Base-by-base conservation (phyloP, 768 basidiomycete species). In the Mycena vulgaris region DNA sequence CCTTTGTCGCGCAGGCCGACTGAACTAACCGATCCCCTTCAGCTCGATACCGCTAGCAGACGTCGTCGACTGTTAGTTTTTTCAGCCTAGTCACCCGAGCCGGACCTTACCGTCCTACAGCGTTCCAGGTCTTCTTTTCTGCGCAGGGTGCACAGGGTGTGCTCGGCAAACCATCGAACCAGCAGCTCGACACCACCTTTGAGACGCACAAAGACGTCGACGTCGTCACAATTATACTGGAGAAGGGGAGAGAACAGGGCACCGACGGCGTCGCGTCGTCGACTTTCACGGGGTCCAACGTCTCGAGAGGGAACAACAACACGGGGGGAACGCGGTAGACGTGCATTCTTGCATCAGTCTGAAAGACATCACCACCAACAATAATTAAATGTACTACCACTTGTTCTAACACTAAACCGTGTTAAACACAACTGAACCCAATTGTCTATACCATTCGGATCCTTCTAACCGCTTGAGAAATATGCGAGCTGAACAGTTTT, bases 101-200 rank as follows among this genome's bases (percentile, higher is more conserved):
- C 31, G 51, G 47, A 23, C 3, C 27, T 62, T 27, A 55, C 57
- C 72, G 39, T 42, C 39, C 23, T 37, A 3, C 71, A 94, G 94
- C 93, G 4, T 96, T 93, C 83, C 75, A 86, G 39, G 83, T 96
- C 65, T 92, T 92, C 80, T 83, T 87, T 77, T 92, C 94, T 23
- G 80, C 80, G 27, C 93, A 95, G 79, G 95, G 95, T 16, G 80
- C 87, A 6, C 94, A 96, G 80, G 95, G 95, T n/a, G 78, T 90
- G 61, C 87, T 95, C 40, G 88, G 90, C 30, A 84, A 85, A 60
- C 86, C 93, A 14, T 95, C 94, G n/a, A 90, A 92, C 56, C 95
- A 96, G 78, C 91, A 95, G 75, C 89, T 97, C 64, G 93, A 95
- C 48, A 92, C 81, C 63, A 83, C 83, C 39, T 96, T 97, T 73